Evolutionary conservation across 805 yeast genomes (phyloP).

Genomic region (Candida chauliodis): DNA sequence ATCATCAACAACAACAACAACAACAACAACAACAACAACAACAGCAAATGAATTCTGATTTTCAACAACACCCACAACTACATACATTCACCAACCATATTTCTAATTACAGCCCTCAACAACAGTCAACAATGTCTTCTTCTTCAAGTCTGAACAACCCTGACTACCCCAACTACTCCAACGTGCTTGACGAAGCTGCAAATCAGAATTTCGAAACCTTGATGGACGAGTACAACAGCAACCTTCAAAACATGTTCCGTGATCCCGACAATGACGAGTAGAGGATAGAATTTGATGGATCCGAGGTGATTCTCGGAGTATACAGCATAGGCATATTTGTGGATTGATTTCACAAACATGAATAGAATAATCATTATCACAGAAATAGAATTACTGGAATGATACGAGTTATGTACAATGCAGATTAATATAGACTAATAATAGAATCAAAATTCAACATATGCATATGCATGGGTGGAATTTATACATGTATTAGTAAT

Average conservation of each 20-base stretch:
- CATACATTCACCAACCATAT: neutral
- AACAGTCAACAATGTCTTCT: neutral
- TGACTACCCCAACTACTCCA: neutral
- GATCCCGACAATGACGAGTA: neutral
- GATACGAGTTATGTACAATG: neutral
- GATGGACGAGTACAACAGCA: conserved; percentile 3
- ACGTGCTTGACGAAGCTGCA: neutral
- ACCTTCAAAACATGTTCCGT: neutral
- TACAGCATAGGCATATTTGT: too few species aligned
- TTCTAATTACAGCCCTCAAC: neutral
- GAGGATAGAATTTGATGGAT: neutral
- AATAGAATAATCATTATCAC: neutral
- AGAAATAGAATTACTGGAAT: neutral
- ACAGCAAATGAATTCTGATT: neutral
- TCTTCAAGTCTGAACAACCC: too few species aligned
- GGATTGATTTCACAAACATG: too few species aligned
- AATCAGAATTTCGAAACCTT: conserved; percentile 4
- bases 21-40: conserved; percentile 1
- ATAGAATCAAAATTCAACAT: too few species aligned
- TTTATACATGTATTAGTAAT: neutral
- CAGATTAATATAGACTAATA: neutral
- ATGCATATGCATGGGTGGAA: neutral
- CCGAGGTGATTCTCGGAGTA: too few species aligned
- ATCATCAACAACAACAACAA: conserved; percentile 1
- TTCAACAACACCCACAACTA: neutral